phyloP scores from a whole-genome alignment of 495 filamentous ascomycete genomes.

The Saxophila tyrrhenica region DNA sequence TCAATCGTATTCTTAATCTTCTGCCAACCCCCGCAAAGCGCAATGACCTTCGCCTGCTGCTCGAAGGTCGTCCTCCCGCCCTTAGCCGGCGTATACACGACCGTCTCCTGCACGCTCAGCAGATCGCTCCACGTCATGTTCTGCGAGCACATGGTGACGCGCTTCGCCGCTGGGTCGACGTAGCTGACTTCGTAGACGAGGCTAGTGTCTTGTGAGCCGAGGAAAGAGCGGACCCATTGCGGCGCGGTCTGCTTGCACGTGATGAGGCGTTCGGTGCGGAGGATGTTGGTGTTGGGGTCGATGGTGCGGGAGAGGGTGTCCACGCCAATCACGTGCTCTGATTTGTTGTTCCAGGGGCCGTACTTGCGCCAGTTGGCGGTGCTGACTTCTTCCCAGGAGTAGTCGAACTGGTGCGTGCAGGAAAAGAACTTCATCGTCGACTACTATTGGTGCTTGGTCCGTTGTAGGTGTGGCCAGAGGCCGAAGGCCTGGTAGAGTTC shows the following conservation, averaged over 20 bases:
- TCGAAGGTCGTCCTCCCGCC: conserved; percentile 56
- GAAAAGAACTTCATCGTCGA: conserved; percentile 84
- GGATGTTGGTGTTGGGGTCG: conserved; percentile 71
- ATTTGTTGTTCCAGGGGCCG: conserved; percentile 95
- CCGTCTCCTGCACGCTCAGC: conserved; percentile 78
- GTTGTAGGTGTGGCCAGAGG: background rate
- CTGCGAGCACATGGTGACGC: conserved; percentile 84
- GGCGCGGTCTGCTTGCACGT: conserved; percentile 85
- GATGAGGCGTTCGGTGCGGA: conserved; percentile 93
- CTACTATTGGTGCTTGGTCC: conserved; percentile 3
- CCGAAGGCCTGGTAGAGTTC: background rate
- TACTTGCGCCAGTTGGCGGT: conserved; percentile 99
- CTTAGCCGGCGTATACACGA: conserved; percentile 49
- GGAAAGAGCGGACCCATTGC: conserved; percentile 68
- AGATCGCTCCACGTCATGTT: conserved; percentile 88
- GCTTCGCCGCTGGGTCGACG: conserved; percentile 68
- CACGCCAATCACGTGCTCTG: conserved; percentile 84
- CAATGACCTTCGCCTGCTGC: conserved; percentile 85
- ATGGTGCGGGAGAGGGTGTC: conserved; percentile 79
- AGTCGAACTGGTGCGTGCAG: conserved; percentile 77
- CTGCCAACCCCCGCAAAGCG: conserved; percentile 90
- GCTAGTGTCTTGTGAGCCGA: conserved; percentile 65
- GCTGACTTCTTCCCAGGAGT: conserved; percentile 97
- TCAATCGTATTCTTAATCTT: conserved; percentile 89
- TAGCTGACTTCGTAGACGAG: conserved; percentile 93